phyloP scores from a whole-genome alignment of 768 basidiomycete species.

The Mycena belliarum region DNA sequence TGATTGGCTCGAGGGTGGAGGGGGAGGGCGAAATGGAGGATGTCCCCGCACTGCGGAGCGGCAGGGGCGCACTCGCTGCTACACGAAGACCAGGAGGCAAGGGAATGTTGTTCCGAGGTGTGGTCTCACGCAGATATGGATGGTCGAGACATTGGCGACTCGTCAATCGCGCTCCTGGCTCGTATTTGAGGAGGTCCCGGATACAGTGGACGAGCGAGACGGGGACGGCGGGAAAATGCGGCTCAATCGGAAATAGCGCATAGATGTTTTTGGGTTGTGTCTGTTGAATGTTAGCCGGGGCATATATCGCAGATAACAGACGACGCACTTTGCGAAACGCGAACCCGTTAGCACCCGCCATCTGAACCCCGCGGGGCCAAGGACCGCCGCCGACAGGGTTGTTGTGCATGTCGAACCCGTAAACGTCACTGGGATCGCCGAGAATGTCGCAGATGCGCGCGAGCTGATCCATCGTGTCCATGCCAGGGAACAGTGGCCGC shows the following conservation, averaged over 20 bases:
- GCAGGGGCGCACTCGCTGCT: constrained; percentile 38
- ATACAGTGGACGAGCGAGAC: constrained; percentile 88
- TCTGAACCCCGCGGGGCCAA: constrained; percentile 83
- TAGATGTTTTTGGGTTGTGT: constrained; percentile 65
- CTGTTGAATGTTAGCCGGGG: constrained; percentile 43
- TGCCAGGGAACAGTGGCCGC: constrained; percentile 92
- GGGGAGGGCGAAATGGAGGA: constrained; percentile 11
- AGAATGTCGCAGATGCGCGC: constrained; percentile 88
- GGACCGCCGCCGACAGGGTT: constrained; percentile 80
- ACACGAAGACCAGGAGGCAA: constrained; percentile 54
- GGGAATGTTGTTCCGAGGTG: constrained; percentile 64
- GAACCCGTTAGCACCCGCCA: constrained; percentile 86
- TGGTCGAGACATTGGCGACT: constrained; percentile 87
- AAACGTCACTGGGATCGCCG: constrained; percentile 85
- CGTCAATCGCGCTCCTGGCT: constrained; percentile 85
- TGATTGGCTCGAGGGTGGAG: constrained; percentile 11
- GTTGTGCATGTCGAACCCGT: constrained; percentile 74
- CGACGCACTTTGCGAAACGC: constrained; percentile 81
- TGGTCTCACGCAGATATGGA: constrained; percentile 83
- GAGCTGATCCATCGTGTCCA: constrained; percentile 91
- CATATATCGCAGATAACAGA: neutral
- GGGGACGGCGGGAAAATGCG: constrained; percentile 57
- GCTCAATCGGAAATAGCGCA: constrained; percentile 64
- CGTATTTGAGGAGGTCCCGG: constrained; percentile 87
- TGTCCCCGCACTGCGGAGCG: constrained; percentile 33